Conservation (phyloP, 1,284 basidiomycete genomes). For the Moesziomyces parantarcticus region DNA sequence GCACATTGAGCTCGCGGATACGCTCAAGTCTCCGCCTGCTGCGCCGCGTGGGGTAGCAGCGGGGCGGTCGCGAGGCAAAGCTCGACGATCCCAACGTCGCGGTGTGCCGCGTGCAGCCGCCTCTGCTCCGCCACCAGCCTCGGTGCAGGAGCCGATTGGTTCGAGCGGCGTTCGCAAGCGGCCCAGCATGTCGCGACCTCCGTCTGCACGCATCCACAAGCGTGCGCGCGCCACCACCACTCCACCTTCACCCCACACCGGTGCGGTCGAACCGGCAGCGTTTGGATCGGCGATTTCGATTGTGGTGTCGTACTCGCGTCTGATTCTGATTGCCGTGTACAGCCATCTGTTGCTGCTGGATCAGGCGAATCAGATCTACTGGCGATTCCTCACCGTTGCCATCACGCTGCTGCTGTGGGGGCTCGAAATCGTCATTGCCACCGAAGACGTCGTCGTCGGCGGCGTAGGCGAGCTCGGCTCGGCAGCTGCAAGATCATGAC, state of each 20-base stretch:
- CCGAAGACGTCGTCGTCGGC: constrained; percentile 43
- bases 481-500: constrained; percentile 15
- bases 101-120: no score
- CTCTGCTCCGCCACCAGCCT: background rate
- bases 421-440: constrained; percentile 61
- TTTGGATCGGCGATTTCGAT: constrained; percentile 47
- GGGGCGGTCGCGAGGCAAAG: background rate
- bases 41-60: background rate
- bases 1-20: constrained; percentile 20
- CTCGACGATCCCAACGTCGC: background rate
- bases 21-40: constrained; percentile 14
- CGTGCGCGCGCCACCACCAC: constrained; percentile 17
- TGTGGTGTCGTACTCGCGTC: constrained; percentile 60
- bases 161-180: constrained; percentile 7
- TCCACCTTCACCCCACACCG: background rate
- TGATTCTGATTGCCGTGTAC: constrained; percentile 66
- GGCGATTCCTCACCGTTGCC: constrained; percentile 65
- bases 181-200: constrained; percentile 31
- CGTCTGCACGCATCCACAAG: constrained; percentile 35
- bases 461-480: constrained; percentile 28
- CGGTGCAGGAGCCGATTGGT: background rate
- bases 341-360: constrained; percentile 63
- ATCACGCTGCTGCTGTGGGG: constrained; percentile 62
- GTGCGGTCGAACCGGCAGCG: constrained; percentile 5
- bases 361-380: constrained; percentile 65